Conservation (phyloP, 2,329 filamentous ascomycete species). For the Talaromyces rugulosus region DNA sequence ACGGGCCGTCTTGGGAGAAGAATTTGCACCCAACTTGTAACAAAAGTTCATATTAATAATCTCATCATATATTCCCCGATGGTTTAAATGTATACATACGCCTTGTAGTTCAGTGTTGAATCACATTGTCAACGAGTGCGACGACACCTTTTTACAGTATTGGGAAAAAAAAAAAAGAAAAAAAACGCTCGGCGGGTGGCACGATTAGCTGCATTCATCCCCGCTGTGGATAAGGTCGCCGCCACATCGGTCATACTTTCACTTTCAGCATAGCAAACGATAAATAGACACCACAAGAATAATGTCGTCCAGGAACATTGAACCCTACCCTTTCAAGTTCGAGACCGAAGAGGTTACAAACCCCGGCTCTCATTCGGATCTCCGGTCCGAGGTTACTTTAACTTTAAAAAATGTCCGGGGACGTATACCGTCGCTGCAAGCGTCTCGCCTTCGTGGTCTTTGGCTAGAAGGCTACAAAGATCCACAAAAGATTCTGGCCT, state of each 20-base stretch:
- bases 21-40: background rate
- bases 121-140: too few relatives aligned
- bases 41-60: background rate
- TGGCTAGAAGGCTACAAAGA: slow-evolving; percentile 39
- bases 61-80: background rate
- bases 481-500: slow-evolving; percentile 42
- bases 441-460: slow-evolving; percentile 29
- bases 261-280: background rate
- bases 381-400: background rate
- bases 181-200: background rate
- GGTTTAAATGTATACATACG: background rate
- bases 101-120: too few relatives aligned
- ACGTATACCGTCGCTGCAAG: background rate
- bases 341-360: background rate
- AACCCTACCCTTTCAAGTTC: slow-evolving; percentile 12
- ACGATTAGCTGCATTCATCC: background rate
- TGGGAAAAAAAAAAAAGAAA: too few relatives aligned
- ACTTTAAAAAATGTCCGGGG: slow-evolving; percentile 10
- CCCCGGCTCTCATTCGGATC: background rate
- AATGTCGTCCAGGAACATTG: background rate
- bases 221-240: background rate
- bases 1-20: background rate
- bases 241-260: background rate
- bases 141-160: too few relatives aligned
- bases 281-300: background rate